phyloP scores from a whole-genome alignment of 306 rosid species.

The Fragaria nilgerrensis region DNA sequence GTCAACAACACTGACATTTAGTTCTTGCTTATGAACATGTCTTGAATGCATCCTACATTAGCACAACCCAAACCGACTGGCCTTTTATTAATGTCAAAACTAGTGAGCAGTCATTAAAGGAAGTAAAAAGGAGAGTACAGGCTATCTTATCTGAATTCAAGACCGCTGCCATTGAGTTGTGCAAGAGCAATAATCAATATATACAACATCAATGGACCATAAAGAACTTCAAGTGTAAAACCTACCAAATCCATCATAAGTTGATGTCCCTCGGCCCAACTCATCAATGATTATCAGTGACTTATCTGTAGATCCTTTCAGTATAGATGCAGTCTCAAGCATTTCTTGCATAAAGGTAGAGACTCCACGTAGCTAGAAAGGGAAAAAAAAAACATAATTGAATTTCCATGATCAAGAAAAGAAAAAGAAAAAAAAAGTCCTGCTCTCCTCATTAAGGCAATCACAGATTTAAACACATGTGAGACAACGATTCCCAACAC shows the following conservation, averaged over 20 bases:
- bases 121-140: not conserved
- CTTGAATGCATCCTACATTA: not conserved
- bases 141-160: not conserved
- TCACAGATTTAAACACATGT: not conserved
- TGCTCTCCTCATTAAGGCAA: not conserved
- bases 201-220: conserved; percentile 19
- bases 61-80: not conserved
- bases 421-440: not conserved
- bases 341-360: conserved; percentile 99
- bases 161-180: not conserved
- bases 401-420: conserved; percentile 21
- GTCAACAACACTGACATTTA: not conserved
- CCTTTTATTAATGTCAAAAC: not conserved
- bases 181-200: not conserved
- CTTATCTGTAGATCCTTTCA: conserved; percentile 90
- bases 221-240: conserved; percentile 30
- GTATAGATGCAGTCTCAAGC: conserved; percentile 96
- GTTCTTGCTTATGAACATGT: not conserved
- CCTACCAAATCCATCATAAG: conserved; percentile 98
- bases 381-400: conserved; percentile 11
- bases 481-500: conserved; percentile 3
- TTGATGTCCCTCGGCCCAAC: conserved; percentile 98
- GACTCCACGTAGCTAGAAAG: conserved; percentile 86
- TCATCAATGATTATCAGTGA: conserved; percentile 94
- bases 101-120: not conserved